Conservation (phyloP, 768 basidiomycete genomes). For the Boletus edulis region DNA sequence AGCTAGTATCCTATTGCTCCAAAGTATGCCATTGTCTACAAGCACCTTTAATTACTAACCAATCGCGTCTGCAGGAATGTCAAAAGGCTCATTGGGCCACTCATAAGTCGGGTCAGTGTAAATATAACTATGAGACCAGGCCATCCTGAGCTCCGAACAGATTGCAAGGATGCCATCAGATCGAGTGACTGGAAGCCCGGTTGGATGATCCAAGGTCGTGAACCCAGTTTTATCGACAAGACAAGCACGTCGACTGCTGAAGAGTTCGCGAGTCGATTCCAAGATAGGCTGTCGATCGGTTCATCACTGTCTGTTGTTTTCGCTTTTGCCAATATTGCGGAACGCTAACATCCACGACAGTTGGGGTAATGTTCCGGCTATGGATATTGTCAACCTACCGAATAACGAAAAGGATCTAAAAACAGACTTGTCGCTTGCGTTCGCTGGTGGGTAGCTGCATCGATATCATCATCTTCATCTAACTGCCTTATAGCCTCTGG, state of each 20-base stretch:
- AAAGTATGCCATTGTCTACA: conserved; percentile 13
- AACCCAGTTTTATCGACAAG: conserved; percentile 16
- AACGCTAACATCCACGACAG: conserved; percentile 7
- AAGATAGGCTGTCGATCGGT: conserved; percentile 29
- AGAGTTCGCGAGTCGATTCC: conserved; percentile 10
- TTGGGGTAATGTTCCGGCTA: conserved; percentile 37
- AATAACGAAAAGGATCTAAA: conserved; percentile 20
- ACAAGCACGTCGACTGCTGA: conserved; percentile 4
- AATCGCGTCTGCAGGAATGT: conserved; percentile 31
- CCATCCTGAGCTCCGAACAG: background rate
- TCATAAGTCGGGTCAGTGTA: conserved; percentile 36
- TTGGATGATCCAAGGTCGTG: conserved; percentile 23
- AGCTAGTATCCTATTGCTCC: conserved; percentile 46
- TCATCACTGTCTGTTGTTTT: conserved; percentile 19
- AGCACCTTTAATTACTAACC: background rate
- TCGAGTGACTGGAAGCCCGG: conserved; percentile 19
- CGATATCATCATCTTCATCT: background rate
- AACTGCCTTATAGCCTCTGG: conserved; percentile 41
- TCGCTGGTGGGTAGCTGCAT: conserved; percentile 19
- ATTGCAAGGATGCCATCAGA: conserved; percentile 24
- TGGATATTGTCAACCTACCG: conserved; percentile 29
- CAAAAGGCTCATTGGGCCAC: conserved; percentile 39
- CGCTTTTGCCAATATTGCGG: background rate
- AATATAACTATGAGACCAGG: background rate
- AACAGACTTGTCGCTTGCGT: conserved; percentile 23